Evolutionary conservation across 2,329 filamentous ascomycete species (phyloP).

Genomic region (Pseudogymnoascus sp.): DNA sequence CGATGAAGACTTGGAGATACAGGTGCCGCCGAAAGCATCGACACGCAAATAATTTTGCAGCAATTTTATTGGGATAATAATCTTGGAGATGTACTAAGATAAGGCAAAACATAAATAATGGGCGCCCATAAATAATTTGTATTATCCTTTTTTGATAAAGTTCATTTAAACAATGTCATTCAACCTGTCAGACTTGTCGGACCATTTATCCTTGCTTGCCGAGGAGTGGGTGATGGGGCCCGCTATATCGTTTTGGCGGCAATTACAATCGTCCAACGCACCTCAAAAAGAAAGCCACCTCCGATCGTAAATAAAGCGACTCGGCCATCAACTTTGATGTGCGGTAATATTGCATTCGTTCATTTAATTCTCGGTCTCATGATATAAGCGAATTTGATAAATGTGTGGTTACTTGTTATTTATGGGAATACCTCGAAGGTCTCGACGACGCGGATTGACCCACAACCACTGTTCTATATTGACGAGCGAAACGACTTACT

Average conservation of each 20-base stretch:
- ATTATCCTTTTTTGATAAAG: background rate
- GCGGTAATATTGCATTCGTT: background rate
- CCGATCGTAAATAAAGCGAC: background rate
- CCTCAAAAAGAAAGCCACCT: background rate
- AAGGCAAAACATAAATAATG: background rate
- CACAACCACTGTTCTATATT: background rate
- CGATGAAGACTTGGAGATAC: background rate
- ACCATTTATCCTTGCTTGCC: background rate
- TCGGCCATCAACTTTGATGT: background rate
- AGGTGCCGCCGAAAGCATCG: constrained; percentile 4
- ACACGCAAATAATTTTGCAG: background rate
- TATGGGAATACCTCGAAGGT: background rate
- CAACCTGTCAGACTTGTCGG: background rate
- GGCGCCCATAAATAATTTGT: background rate
- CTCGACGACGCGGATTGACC: background rate
- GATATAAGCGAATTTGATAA: background rate
- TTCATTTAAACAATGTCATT: background rate
- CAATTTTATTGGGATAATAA: background rate
- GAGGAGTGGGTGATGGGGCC: background rate
- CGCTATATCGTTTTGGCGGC: background rate
- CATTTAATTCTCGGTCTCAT: background rate
- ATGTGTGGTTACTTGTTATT: background rate
- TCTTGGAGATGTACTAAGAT: background rate
- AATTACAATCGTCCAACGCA: background rate
- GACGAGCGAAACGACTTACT: background rate